Conservation (phyloP, 2,329 filamentous ascomycete genomes). For the Massarina eburnea region DNA sequence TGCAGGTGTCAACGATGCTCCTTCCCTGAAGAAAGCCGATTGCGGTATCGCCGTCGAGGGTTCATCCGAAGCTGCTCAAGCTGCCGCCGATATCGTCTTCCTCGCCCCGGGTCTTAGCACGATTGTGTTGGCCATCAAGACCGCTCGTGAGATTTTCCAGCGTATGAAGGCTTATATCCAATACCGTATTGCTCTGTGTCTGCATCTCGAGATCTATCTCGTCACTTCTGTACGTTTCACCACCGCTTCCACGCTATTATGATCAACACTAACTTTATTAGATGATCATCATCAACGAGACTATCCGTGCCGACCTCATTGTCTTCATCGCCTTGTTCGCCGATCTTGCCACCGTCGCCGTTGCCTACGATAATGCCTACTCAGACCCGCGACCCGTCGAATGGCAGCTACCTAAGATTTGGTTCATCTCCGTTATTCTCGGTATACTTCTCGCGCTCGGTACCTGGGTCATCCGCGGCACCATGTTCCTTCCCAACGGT, state of each 20-base stretch:
- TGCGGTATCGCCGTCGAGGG: constrained; percentile 75
- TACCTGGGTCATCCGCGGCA: constrained; percentile 73
- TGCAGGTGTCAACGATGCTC: constrained; percentile 67
- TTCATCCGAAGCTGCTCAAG: constrained; percentile 71
- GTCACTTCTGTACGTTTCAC: constrained; percentile 57
- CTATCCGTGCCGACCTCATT: constrained; percentile 69
- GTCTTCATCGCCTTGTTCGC: constrained; percentile 80
- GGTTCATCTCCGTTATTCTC: constrained; percentile 72
- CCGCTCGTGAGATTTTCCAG: constrained; percentile 74
- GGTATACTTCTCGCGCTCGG: constrained; percentile 67
- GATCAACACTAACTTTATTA: constrained; percentile 1
- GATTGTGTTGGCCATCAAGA: constrained; percentile 74
- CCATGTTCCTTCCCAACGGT: constrained; percentile 68
- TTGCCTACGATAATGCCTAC: constrained; percentile 78
- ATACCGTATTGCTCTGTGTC: constrained; percentile 74
- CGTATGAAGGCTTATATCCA: constrained; percentile 78
- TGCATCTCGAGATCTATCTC: constrained; percentile 75
- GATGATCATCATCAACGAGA: constrained; percentile 80
- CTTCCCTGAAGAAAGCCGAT: constrained; percentile 73
- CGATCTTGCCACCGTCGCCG: constrained; percentile 76
- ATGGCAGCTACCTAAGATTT: constrained; percentile 81
- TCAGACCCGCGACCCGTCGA: constrained; percentile 74
- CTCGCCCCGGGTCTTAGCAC: constrained; percentile 71
- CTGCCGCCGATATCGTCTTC: constrained; percentile 74
- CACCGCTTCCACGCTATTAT: not conserved